phyloP scores from a whole-genome alignment of 164 flowering plant species.

The Aristolochia fimbriata region DNA sequence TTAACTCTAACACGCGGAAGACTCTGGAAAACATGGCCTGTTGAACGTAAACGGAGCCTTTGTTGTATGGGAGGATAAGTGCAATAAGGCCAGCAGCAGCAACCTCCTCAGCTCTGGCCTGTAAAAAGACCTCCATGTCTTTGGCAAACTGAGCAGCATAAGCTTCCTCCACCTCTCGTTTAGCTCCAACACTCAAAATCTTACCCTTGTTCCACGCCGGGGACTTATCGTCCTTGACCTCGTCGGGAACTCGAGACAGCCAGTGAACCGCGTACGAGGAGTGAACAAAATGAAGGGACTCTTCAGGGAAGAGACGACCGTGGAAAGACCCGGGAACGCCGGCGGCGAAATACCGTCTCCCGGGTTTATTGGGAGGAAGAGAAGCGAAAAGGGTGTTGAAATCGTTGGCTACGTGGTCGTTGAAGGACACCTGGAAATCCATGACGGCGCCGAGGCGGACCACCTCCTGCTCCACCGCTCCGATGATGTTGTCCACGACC shows the following conservation, averaged over 20 bases:
- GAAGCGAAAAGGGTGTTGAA: slow-evolving; percentile 14
- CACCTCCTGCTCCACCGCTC: too few species aligned
- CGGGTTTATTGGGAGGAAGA: too few species aligned
- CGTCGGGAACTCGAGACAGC: slow-evolving; percentile 16
- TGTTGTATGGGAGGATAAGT: too few species aligned
- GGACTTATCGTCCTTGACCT: slow-evolving; percentile 10
- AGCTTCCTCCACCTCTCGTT: slow-evolving; percentile 16
- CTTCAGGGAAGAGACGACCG: slow-evolving; percentile 20
- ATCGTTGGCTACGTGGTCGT: slow-evolving; percentile 11
- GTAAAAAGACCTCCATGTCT: slow-evolving; percentile 15
- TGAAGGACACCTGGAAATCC: slow-evolving; percentile 19
- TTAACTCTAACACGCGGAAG: background rate
- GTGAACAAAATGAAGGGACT: slow-evolving; percentile 13
- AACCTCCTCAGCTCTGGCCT: slow-evolving; percentile 20
- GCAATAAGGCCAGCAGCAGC: slow-evolving; percentile 22
- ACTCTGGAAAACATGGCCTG: background rate
- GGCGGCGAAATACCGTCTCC: slow-evolving; percentile 6
- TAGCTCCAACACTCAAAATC: slow-evolving; percentile 6
- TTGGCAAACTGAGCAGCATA: slow-evolving; percentile 12
- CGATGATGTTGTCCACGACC: too few species aligned
- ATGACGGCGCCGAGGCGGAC: background rate
- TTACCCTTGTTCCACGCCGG: slow-evolving; percentile 24
- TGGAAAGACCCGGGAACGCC: slow-evolving; percentile 23
- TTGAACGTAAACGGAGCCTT: background rate
- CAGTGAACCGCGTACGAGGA: slow-evolving; percentile 16